Evolutionary conservation across 2,329 filamentous ascomycete genomes (phyloP), one percentile per base, ranked within the genome.

Genomic region (Lasiodiplodia citricola): DNA sequence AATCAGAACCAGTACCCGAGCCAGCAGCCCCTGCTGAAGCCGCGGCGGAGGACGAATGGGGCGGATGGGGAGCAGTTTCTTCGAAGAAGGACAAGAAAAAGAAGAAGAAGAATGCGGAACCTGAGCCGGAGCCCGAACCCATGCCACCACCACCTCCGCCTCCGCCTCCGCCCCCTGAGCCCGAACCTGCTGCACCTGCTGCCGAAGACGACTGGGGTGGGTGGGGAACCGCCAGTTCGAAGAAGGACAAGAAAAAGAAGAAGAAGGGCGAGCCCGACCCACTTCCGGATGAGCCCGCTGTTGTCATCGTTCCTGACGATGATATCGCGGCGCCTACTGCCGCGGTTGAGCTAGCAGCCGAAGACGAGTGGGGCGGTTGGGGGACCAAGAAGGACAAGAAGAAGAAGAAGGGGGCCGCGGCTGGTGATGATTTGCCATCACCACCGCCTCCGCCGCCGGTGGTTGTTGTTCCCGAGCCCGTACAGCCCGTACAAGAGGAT

Each of bases 361-460:
- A 68, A n/a, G 65, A 56, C 18, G 68, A 52, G 1, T 64, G 60
- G 60, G 13, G 60, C 18, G 58, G 6, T 31, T 64, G 38, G 58
- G 54, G 65, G 5, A 31, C 37, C 14, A 70, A 71, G 57, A 76
- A 78, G 70, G 77, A 79, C 70, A 83, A 82, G 73, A 82, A 80
- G 55, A 80, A 82, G 74, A 86, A 87, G 76, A 82, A 81, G 69
- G 84, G 83, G 25, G 78, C 78, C 70, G 77, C 76, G 60, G 75
- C 74, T 11, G 50, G 54, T 18, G 66, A 54, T 8, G 71, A 68
- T 38, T 18, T 35, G n/a, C 41, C 41, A 7, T 23, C 56, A 16
- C 44, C 56, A 11, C 31, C 66, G 6, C 41, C 37, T 5, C 37
- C 52, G 7, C 28, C 47, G 4, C 56, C 50, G 7, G 57, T 37